Evolutionary conservation across 345 rosid species (phyloP).

Genomic region (Hevea brasiliensis): DNA sequence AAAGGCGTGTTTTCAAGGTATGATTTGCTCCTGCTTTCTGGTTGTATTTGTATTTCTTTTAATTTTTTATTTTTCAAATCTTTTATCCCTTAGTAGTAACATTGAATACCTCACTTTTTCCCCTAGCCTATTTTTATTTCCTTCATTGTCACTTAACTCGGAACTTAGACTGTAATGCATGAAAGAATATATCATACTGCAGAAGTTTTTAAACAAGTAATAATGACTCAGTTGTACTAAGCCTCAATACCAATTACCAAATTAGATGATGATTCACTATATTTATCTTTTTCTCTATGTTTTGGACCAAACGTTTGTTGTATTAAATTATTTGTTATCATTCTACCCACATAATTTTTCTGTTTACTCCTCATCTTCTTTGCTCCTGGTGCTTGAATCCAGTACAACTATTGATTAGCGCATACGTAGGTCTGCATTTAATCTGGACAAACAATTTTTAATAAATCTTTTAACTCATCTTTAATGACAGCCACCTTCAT

Average conservation of each 20-base stretch:
- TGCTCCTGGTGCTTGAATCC: not conserved
- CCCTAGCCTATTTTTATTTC: not conserved
- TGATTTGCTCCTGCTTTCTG: constrained; percentile 15
- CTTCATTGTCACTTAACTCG: not conserved
- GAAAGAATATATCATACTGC: not conserved
- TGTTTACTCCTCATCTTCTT: not conserved
- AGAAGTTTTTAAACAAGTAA: too few species aligned
- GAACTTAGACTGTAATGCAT: not conserved
- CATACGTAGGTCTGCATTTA: not conserved
- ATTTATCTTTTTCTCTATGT: not conserved
- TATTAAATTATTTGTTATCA: too few species aligned
- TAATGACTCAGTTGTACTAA: too few species aligned
- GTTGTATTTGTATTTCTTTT: not conserved
- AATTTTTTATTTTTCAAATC: not conserved
- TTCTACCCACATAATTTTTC: too few species aligned
- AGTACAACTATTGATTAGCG: not conserved
- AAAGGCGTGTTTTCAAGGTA: constrained; percentile 97
- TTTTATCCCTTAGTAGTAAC: not conserved
- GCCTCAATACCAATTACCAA: too few species aligned
- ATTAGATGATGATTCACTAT: not conserved
- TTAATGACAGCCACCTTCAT: not conserved
- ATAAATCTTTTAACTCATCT: not conserved
- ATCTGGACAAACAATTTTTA: not conserved
- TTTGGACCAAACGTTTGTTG: too few species aligned
- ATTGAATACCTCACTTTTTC: not conserved